Base-by-base conservation (phyloP, 495 filamentous ascomycete species). In the Tuber aestivum region DNA sequence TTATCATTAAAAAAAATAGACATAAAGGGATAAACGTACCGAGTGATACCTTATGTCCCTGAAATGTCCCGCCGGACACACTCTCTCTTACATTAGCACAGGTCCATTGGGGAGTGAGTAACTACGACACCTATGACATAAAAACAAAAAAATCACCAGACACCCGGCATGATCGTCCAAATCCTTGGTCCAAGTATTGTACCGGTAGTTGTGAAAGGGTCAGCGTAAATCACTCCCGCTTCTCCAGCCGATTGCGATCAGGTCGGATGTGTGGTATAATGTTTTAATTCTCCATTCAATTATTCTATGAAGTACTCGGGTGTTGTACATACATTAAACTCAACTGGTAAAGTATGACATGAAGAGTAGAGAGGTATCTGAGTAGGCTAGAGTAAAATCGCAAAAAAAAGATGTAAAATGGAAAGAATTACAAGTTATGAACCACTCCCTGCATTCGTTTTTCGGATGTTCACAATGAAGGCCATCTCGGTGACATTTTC, bases 371-470 rank as follows among this genome's bases (percentile, higher is more conserved):
- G 56, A 65, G 18, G 48, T 65, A 5, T 65, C 56, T 65, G 32
- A 65, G 10, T 0, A 65, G 27, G 56, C 1, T 7, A 16, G 3
- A 35, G 27, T 14, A 6, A 65, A 65, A 65, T 65, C 32, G 12
- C 35, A 12, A 27, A 27, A 35, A 65, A 8, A 16, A 10, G 12
- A 32, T 3, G 38, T 2, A 7, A 56, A 56, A 56, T n/a, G 23
- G n/a, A 56, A n/a, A 65, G n/a, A 65, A 65, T 65, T 65, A 65
- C 32, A 65, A 65, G 56, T 10, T 27, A 65, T 65, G n/a, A 32
- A 61, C 14, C 32, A 35, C 27, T 65, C 27, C 20, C 35, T 35
- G 35, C 32, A 0, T 18, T 6, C 27, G 27, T 18, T 27, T 65
- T 32, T 65, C 14, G 10, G 14, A 16, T 65, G 12, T 32, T 32